Percentiles rank a stretch among this genome's conserved stretches.
These are phyloP conservation scores for Podospora tetraspora DNA, from an alignment of 495 filamentous ascomycete genomes.

Conservation along the genomic window DNA sequence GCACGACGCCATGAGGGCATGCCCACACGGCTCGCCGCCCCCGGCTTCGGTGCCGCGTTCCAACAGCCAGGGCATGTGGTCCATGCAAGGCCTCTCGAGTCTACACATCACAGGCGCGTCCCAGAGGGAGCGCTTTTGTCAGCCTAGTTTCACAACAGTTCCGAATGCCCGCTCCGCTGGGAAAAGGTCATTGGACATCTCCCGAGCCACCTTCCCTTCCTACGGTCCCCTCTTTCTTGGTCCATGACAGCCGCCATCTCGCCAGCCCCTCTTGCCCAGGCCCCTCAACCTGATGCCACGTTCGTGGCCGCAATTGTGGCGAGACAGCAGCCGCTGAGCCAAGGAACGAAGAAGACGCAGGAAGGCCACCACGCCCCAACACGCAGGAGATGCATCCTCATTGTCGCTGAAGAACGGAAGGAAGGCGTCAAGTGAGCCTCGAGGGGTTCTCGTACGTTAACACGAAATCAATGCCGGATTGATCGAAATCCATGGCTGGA, in stretches of 20 bases:
- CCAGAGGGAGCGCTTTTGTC: constrained; percentile 16
- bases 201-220: constrained; percentile 1
- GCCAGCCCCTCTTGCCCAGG: neutral
- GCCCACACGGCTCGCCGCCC: constrained; percentile 56
- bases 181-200: neutral
- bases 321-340: neutral
- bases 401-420: neutral
- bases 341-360: neutral
- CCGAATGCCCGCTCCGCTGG: neutral
- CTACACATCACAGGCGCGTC: constrained; percentile 42
- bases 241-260: neutral
- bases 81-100: constrained; percentile 91
- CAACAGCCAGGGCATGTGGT: constrained; percentile 77
- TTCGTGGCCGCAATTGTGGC: neutral
- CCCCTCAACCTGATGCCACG: neutral
- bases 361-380: neutral
- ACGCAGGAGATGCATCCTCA: neutral
- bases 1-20: constrained; percentile 85
- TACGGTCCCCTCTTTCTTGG: neutral
- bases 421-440: constrained; percentile 35
- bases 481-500: constrained; percentile 68
- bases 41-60: constrained; percentile 52
- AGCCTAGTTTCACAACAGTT: constrained; percentile 11
- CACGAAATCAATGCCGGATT: constrained; percentile 92
- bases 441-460: constrained; percentile 73